Base-by-base conservation (phyloP, 805 yeast species). In the Candida odintsovae region DNA sequence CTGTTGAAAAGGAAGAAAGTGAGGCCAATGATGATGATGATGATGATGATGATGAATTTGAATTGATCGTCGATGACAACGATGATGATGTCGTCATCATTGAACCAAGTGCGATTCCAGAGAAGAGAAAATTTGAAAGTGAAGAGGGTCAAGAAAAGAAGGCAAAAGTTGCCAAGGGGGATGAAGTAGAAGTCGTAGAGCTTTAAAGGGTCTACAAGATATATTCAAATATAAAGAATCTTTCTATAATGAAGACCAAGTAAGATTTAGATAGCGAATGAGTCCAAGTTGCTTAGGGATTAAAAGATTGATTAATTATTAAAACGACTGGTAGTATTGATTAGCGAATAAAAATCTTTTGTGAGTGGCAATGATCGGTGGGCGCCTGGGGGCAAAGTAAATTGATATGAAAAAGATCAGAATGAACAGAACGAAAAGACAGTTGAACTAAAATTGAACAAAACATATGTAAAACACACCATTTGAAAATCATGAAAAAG, bases 41-140 rank as follows among this genome's bases (percentile, higher is more conserved):
- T 1, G 61, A 51, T n/a, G 47, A 48, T 9, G 52, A 49, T 13
- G 42, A 54, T 7, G 54, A 52, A 23, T 33, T 57, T 19, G 50
- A 48, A 22, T 16, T 51, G n/a, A 41, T 16, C 7, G 54, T 45
- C 29, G 45, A 42, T 21, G 49, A 41, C 12, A 56, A 56, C 25
- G 57, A 51, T 35, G 53, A 49, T 31, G 63, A 51, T 41, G 46
- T 52, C 4, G 51, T 60, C 6, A 48, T 52, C 12, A 39, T 51
- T 10, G 60, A 60, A 41, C 48, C 29, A 41, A 48, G 18, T 16
- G 45, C 38, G 18, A 15, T 23, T 15, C 41, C 51, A 29, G 63
- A 54, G 15, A 58, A 58, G 53, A 57, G 61, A 53, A 58, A 51
- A 28, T 46, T 41, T 11, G 48, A 42, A 7, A 52, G 48, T 8